Base-by-base conservation (phyloP, 2,329 filamentous ascomycete species). In the Penicillium fuscoglaucum region DNA sequence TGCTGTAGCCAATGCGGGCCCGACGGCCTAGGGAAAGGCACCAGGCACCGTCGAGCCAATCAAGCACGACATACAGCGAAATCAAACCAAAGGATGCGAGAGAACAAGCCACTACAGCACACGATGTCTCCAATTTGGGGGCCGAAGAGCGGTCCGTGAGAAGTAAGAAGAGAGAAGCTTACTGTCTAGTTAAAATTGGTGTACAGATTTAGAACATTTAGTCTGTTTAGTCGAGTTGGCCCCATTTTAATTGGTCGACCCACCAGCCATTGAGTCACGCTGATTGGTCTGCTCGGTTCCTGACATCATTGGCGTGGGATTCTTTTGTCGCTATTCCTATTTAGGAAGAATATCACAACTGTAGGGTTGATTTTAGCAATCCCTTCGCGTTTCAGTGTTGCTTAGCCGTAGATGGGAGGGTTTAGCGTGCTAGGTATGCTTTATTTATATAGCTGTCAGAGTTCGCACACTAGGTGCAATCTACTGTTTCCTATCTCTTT, bases 271-370 rank as follows among this genome's bases (percentile, higher is more conserved):
- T 13, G 2, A 17, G 3, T 15, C 6, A 21, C 26, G 52, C 41
- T 58, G 31, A 56, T 67, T 66, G 61, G 65, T 24, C 54, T 1
- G 65, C 53, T 67, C 65, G 65, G 63, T 55, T 66, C 57, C n/a
- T 67, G 65, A 67, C 60, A 46, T 66, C 65, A 67, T 52, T 26
- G 44, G 45, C 19, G n/a, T 26, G 28, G 43, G 35, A 44, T 7
- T 33, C 13, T 35, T 45, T 29, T 41, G 35, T 28, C 55, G 55
- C 65, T 31, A 61, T 59, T 26, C 61, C 63, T 35, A 52, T 61
- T 61, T 28, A 57, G 61, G 54, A 57, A 61, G 35, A 55, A 57
- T 47, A 35, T 54, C 55, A 61, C 39, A 55, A 47, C 49, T 61
- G 31, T 56, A 40, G 45, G 46, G 57, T 52, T 44, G 45, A 41